These are phyloP conservation scores for Glaciozyma antarctica DNA, from an alignment of 768 basidiomycete genomes.

Conservation along the genomic window DNA sequence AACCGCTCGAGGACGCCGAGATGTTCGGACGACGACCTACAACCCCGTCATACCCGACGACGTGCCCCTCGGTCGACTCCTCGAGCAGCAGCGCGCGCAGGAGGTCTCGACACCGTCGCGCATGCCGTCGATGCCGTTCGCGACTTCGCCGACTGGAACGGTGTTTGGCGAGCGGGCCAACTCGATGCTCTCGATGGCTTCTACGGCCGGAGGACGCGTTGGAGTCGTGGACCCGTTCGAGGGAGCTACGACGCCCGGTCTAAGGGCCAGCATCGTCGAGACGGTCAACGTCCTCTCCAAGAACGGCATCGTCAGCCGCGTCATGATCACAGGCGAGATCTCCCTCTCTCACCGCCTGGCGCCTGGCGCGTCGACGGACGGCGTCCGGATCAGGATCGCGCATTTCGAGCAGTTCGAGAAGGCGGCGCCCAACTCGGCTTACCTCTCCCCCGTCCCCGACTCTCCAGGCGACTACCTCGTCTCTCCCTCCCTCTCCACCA, in stretches of 20 bases:
- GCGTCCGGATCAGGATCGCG: slow-evolving; percentile 38
- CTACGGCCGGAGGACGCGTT: slow-evolving; percentile 18
- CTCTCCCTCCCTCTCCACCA: slow-evolving; percentile 33
- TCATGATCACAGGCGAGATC: slow-evolving; percentile 43
- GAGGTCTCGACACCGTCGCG: slow-evolving; percentile 1
- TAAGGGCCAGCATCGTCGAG: slow-evolving; percentile 41
- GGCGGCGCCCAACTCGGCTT: slow-evolving; percentile 43
- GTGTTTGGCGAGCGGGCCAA: slow-evolving; percentile 16
- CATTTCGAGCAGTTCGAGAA: slow-evolving; percentile 42
- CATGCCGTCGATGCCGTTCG: background rate
- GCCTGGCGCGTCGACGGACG: slow-evolving; percentile 2
- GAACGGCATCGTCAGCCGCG: slow-evolving; percentile 37
- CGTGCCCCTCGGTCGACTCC: slow-evolving; percentile 32
- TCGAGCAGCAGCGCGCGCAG: slow-evolving; percentile 19
- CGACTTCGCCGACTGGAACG: background rate
- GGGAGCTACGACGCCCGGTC: slow-evolving; percentile 29
- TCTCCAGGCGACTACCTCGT: slow-evolving; percentile 39
- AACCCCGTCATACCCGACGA: slow-evolving; percentile 31
- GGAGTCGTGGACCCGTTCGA: slow-evolving; percentile 27
- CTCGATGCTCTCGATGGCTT: slow-evolving; percentile 27
- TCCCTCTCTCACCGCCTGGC: slow-evolving; percentile 30
- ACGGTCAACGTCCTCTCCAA: slow-evolving; percentile 42
- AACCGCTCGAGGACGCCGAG: slow-evolving; percentile 40
- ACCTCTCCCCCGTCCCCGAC: slow-evolving; percentile 35
- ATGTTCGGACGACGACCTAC: slow-evolving; percentile 41